Base-by-base conservation (phyloP, 805 yeast genomes). In the Lipomyces lipofer region DNA sequence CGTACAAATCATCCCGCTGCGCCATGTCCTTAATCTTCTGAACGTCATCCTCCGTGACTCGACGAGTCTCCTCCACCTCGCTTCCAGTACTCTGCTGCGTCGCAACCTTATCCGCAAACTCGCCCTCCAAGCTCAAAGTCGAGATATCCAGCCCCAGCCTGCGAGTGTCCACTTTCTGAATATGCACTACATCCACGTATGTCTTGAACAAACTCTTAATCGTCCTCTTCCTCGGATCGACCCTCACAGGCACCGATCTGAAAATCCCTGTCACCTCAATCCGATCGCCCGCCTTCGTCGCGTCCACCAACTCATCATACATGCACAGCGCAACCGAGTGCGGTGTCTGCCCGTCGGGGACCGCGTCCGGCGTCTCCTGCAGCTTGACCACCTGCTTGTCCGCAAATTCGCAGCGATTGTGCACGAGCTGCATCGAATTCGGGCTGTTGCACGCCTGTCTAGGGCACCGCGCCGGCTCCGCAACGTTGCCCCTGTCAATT, bases 301-400 rank as follows among this genome's bases (percentile, higher is more conserved):
- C 78, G 70, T 94, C 99, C 0, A 94, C 99, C 58, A 94, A 77
- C 69, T 94, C 98, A 71, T 94, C 99, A 68, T 92, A 94, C 1
- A 88, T 95, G 74, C 97, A 89, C 27, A 94, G 74, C 5, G 96
- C 88, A 45, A 94, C 88, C 12, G 97, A 85, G 71, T 94, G 99
- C 1, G 99, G 99, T 2, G 99, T 94, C 72, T 94, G 99, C 15
- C 99, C 99, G 72, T 88, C 98, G 3, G 99, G 99, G 13, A 92
- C 96, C 58, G 83, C 78, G 70, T 94, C 99, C 0, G 97, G 97
- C 0, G 96, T 90, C 71, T 94, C 99, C 72, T 94, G 99, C 39
- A 94, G 74, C 66, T 88, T 88, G 63, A 94, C 83, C 27, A 94
- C 92, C 72, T 94, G 99, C 67, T 92, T 94, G 71, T 94, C 97